A percentile compares a stretch with the other conserved stretches of the same genome.
phyloP scores from a whole-genome alignment of 2,329 filamentous ascomycete species.

The Xylariaceae sp. region DNA sequence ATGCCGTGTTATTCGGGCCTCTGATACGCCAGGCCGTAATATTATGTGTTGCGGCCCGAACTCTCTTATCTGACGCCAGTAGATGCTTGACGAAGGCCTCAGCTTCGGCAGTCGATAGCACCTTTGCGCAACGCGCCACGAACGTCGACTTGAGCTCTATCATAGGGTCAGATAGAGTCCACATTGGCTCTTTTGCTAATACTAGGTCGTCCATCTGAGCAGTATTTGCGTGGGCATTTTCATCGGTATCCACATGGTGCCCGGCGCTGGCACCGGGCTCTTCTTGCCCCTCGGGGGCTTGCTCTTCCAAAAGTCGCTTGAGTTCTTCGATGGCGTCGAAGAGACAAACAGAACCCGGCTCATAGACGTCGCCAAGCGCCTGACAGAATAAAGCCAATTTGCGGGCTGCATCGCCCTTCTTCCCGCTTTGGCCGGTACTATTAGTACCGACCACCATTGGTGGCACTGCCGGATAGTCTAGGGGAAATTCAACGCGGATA shows the following conservation, averaged over 20 bases:
- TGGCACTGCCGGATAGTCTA: conserved; percentile 68
- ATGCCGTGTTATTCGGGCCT: conserved; percentile 52
- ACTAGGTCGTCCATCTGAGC: conserved; percentile 6
- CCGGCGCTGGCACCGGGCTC: conserved; percentile 23
- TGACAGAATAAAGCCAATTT: conserved; percentile 66
- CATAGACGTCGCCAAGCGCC: conserved; percentile 64
- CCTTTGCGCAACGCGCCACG: conserved; percentile 68
- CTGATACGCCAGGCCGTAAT: conserved; percentile 91
- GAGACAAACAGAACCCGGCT: conserved; percentile 73
- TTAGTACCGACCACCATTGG: conserved; percentile 75
- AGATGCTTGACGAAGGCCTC: conserved; percentile 68
- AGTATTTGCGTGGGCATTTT: conserved; percentile 9
- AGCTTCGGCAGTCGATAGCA: conserved; percentile 67
- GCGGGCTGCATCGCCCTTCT: conserved; percentile 66
- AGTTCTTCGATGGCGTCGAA: conserved; percentile 87
- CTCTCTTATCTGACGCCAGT: conserved; percentile 75
- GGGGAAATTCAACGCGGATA: conserved; percentile 64
- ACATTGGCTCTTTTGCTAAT: conserved; percentile 46
- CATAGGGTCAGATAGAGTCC: conserved; percentile 70
- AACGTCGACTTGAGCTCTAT: conserved; percentile 86
- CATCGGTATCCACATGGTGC: conserved; percentile 11
- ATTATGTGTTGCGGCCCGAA: conserved; percentile 86
- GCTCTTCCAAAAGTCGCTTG: conserved; percentile 40
- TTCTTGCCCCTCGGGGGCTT: conserved; percentile 28
- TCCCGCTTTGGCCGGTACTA: conserved; percentile 64